phyloP scores from a whole-genome alignment of 305 asterid species.

The Fraxinus xanthoxyloides region DNA sequence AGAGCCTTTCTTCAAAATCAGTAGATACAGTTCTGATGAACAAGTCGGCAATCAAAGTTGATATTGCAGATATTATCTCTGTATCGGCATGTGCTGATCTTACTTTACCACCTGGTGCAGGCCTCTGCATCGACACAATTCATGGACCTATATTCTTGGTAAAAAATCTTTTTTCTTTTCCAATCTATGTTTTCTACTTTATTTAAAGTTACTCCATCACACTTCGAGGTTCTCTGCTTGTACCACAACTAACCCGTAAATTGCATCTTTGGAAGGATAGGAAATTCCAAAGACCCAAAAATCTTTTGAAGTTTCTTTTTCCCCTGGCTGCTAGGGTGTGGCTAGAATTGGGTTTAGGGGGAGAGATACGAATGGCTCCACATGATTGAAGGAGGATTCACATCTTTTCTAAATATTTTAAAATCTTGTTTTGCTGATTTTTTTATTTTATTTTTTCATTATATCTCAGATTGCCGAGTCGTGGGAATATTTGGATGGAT shows the following conservation, averaged over 20 bases:
- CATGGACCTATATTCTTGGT: conserved; percentile 87
- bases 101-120: conserved; percentile 95
- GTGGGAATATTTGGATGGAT: conserved; percentile 93
- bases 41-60: conserved; percentile 58
- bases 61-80: conserved; percentile 72
- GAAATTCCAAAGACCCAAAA: neutral
- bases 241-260: neutral
- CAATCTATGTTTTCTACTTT: neutral
- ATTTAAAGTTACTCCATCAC: neutral
- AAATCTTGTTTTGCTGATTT: neutral
- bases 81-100: conserved; percentile 89
- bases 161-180: conserved; percentile 6
- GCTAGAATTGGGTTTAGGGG: neutral
- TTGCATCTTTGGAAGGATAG: neutral
- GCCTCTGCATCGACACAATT: conserved; percentile 76
- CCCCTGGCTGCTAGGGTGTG: neutral
- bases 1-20: conserved; percentile 60
- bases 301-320: neutral
- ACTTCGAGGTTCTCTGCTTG: neutral
- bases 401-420: neutral
- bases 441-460: neutral
- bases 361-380: neutral
- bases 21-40: conserved; percentile 37
- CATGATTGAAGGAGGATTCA: neutral
- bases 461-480: conserved; percentile 82